Evolutionary conservation across 2,329 filamentous ascomycete genomes (phyloP), one percentile per base, ranked within the genome.

Genomic region (Verticillium zaregamsianum): DNA sequence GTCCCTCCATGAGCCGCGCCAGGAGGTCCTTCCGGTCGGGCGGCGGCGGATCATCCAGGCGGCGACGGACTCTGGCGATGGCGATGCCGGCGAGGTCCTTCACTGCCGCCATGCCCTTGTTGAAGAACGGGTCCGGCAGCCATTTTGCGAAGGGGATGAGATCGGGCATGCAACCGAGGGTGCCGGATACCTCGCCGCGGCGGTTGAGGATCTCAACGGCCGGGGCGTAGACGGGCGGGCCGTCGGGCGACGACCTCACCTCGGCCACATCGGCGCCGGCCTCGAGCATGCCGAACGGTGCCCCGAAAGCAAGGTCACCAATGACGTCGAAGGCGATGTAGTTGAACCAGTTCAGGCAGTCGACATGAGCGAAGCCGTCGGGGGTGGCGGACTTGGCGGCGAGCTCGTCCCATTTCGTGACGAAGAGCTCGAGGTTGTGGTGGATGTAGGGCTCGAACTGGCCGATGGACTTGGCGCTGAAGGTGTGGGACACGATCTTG

Each of bases 371-470:
- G 61, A 82, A 85, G 5, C 81, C 82, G 25, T 70, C 82, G 68
- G 55, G 55, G 31, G n/a, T 70, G 78, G 54, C 79, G 70, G 12
- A 78, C 12, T 80, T 74, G 4, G 73, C 70, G 31, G 79, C 80
- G 8, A 94, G 77, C 20, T 79, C 79, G 70, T 92, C 90, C 84
- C 92, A 92, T 72, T 92, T 87, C 63, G 80, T 79, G 28, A 90
- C 86, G 62, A 96, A 90, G 15, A 87, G 77, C 62, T 90, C 86
- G 3, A 96, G 82, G 73, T 96, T 96, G 66, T 82, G 79, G 71
- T 91, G 89, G 67, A 97, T 94, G 75, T 94, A 96, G 59, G 92
- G 90, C 78, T 97, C 93, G 71, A 96, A 96, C 72, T 96, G 88
- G 63, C 83, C 82, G 60, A 97, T 84, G 11, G 86, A 91, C 77